Evolutionary conservation across 352 stramenopile species (phyloP).

Genomic region (Phytophthora capsici): DNA sequence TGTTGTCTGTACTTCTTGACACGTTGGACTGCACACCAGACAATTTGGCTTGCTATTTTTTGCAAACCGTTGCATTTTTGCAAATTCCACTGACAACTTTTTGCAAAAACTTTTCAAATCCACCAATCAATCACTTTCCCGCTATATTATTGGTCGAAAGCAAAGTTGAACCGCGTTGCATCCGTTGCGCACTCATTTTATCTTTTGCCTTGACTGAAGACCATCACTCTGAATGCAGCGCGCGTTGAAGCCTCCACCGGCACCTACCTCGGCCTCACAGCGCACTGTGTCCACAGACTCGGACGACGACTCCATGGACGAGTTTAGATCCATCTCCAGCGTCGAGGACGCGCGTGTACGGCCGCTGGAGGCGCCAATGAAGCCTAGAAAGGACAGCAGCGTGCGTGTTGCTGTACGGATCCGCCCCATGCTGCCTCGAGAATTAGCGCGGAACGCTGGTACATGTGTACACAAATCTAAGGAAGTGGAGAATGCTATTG

Average conservation of each 20-base stretch:
- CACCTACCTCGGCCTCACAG: background rate
- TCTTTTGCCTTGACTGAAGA: constrained; percentile 6
- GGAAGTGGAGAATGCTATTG: constrained; percentile 40
- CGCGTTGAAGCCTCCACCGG: constrained; percentile 13
- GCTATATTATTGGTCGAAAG: constrained; percentile 21
- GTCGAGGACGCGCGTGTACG: constrained; percentile 21
- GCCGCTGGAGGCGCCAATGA: constrained; percentile 14
- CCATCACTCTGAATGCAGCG: constrained; percentile 27
- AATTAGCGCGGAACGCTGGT: constrained; percentile 58
- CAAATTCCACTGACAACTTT: constrained; percentile 11
- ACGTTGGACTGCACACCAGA: background rate
- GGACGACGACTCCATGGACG: constrained; percentile 33
- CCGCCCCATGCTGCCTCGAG: constrained; percentile 78
- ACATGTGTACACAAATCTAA: constrained; percentile 52
- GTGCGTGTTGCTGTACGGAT: constrained; percentile 83
- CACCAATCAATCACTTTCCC: constrained; percentile 19
- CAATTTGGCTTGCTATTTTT: constrained; percentile 16
- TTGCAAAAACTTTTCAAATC: constrained; percentile 26
- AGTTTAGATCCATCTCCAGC: constrained; percentile 17
- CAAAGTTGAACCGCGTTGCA: constrained; percentile 18
- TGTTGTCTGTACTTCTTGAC: constrained; percentile 6
- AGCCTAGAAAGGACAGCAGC: constrained; percentile 61
- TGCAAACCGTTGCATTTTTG: constrained; percentile 3
- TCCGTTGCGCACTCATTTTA: constrained; percentile 24
- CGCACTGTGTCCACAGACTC: constrained; percentile 12